Evolutionary conservation across 176 grass and related monocot genomes (phyloP), one percentile per base, ranked within the genome.

Genomic region (Zoysia pacifica): DNA sequence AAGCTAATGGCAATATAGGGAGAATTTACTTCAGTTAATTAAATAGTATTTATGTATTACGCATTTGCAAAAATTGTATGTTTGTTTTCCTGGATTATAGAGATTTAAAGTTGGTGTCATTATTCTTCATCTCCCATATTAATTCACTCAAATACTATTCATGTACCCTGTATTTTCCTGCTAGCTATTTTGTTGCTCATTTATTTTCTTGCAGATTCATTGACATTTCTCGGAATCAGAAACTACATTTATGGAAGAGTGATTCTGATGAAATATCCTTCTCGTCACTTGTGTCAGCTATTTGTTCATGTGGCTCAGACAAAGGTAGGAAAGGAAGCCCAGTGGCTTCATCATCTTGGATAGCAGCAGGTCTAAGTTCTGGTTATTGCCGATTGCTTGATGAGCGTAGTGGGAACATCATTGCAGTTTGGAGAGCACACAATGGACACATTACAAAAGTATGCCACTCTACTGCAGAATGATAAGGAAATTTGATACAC

Each of bases 381-480:
- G 95, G 95, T 72, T 81, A 92, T 67, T 97, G 95, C 79, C 85
- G 78, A 65, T 90, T 97, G 47, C 83, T 97, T 19, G 95, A 97
- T 61, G 82, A 85, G 67, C 90, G 95, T 61, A 87, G 89, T 74
- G 95, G 95, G 46, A 80, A 88, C 72, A 90, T 97, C 9, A 63
- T 94, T 92, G 87, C 90, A 62, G 77, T 76, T 83, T 97, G 95
- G 95, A 86, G 72, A 87, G 95, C 95, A 72, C 95, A 97, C 76
- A 92, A 97, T 86, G 86, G 87, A 68, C 93, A 97, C 82, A 93
- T 97, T 85, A 97, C 95, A 4, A 97, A 97, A 81, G 92, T 94
- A 89, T 76, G 48, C 45, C 70, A 62, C 51, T 50, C 19, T 46
- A 51, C 46, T 44, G 58, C 47, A 52, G 12, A 78, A 58, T 86